Base-by-base conservation (phyloP, 2,329 filamentous ascomycete genomes). In the Sarocladium kiliense region DNA sequence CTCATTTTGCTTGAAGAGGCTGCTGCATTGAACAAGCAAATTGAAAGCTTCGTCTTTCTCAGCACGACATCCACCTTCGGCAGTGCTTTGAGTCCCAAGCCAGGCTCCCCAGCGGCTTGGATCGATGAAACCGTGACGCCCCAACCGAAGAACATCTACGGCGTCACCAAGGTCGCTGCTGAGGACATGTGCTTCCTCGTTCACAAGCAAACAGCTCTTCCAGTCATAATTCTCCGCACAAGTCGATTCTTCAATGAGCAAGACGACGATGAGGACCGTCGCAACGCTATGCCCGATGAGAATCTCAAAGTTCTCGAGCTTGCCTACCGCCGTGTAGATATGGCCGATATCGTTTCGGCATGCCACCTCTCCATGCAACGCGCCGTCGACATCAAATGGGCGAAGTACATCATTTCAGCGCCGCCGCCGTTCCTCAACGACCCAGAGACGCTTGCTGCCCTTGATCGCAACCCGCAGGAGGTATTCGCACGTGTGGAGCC, bases 291-390 rank as follows among this genome's bases (percentile, higher is more conserved):
- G 55, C 61, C 56, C 2, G 72, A 71, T 27, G 73, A 71, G n/a
- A 78, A 77, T 57, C 66, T 77, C 41, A 77, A 78, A 59, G 71
- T 77, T 6, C 62, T 76, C n/a, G 76, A 78, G 62, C 64, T 78
- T 54, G 69, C 75, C 0, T 75, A 77, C 50, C 70, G 75, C 3
- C 64, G 76, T 25, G 71, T 68, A 27, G 75, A 78, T 56, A 64
- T 78, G 1, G 66, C 68, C 25, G 75, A 78, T 47, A 67, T 76
- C 2, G 76, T 77, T 3, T 62, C 60, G 2, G 75, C 74, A 0
- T 68, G 71, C 12, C 65, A 69, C 2, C 72, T 69, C 32, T 74
- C 68, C 9, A 69, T 75, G 72, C 30, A 56, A 2, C 66, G 59
- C 39, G 73, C 70, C 1, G 51, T 41, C 2, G 57, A 60, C 2